Base-by-base conservation (phyloP, 2,329 filamentous ascomycete species). In the Penicillium paneum region DNA sequence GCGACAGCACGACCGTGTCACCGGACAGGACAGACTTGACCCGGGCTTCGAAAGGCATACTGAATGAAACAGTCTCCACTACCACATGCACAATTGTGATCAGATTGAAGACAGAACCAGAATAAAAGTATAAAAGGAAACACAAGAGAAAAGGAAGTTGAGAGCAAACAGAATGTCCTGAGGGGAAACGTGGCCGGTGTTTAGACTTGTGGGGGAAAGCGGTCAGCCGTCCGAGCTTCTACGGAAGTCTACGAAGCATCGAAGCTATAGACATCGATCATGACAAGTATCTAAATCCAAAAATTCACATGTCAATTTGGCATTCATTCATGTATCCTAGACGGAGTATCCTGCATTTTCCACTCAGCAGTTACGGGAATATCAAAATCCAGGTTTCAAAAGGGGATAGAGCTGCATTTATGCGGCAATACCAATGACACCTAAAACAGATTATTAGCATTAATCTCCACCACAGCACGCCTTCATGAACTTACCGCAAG, bases 11-110 rank as follows among this genome's bases (percentile, higher is more conserved):
- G 65, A 97, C 78, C 28, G 92, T 96, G 79, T 97, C 94, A 68
- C 94, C 94, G 69, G 92, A 97, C 69, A 95, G 80, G 64, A 96
- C 90, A 72, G 88, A 90, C 82, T 99, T 99, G 76, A 97, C 92
- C 68, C 86, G 89, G 71, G 87, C 81, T 78, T 82, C 74, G 53
- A 78, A 63, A 62, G 73, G 68, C 72, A 75, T 72, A 60, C 60
- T 71, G 64, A 50, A 51, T 48, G 54, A 31, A 44, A 31, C 31
- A 41, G 36, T 47, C 51, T 55, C 57, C 56, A 44, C 57, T 49
- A 57, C 54, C 40, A 57, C 43, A 57, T 38, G 43, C 32, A 50
- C 40, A 59, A 55, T 44, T 40, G 17, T 42, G 34, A 52, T 49
- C 42, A 42, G 54, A 54, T 31, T 46, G 35, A 49, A 47, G 46